Conservation (phyloP, 345 rosid genomes). For the Salix udensis region DNA sequence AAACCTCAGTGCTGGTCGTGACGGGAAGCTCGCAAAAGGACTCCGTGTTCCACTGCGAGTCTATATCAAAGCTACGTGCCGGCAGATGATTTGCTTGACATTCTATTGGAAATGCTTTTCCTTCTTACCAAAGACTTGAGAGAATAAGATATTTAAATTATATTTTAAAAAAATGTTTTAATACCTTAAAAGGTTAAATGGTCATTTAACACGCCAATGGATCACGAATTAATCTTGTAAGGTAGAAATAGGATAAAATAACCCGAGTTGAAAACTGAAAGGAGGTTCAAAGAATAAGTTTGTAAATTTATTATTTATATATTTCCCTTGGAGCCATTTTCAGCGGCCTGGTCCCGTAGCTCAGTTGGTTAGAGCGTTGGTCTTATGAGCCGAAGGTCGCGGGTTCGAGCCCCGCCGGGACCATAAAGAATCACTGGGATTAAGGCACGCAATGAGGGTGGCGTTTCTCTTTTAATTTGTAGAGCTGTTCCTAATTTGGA, state of each 20-base stretch:
- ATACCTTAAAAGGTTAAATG: too few species aligned
- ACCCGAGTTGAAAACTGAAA: neutral
- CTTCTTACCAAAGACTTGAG: too few species aligned
- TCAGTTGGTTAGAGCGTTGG: constrained; percentile 99
- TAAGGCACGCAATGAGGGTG: too few species aligned
- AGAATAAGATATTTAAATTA: too few species aligned
- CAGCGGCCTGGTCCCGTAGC: constrained; percentile 67
- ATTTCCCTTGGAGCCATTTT: fast-evolving
- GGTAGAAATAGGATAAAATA: neutral
- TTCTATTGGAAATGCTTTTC: too few species aligned
- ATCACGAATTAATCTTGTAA: neutral
- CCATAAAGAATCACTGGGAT: neutral
- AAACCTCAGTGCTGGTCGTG: neutral
- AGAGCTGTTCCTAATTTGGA: neutral
- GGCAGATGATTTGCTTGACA: neutral
- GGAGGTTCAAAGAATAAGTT: neutral
- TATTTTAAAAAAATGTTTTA: too few species aligned
- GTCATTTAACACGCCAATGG: neutral
- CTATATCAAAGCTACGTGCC: neutral
- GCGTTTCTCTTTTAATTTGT: neutral
- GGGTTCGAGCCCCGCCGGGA: constrained; percentile 38
- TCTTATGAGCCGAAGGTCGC: constrained; percentile 43
- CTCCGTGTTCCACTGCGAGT: neutral
- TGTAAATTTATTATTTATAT: too few species aligned
- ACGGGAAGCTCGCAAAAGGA: neutral